phyloP scores from a whole-genome alignment of 768 basidiomycete genomes.

The Russula earlei region DNA sequence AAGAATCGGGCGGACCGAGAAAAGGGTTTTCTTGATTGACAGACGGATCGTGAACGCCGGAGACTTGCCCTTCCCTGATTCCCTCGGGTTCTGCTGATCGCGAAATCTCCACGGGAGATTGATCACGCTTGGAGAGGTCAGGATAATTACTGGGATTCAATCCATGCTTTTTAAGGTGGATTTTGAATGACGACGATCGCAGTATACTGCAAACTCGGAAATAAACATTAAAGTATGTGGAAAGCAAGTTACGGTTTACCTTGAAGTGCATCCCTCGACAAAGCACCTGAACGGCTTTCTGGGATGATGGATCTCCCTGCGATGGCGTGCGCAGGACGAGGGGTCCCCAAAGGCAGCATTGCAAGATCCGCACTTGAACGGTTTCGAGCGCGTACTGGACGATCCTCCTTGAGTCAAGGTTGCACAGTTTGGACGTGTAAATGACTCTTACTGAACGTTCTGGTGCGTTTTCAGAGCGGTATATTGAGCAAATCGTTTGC shows the following conservation, averaged over 20 bases:
- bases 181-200: conserved; percentile 47
- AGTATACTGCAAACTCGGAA: conserved; percentile 43
- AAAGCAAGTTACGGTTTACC: conserved; percentile 24
- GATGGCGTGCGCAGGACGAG: conserved; percentile 58
- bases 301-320: conserved; percentile 45
- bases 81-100: neutral
- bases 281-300: conserved; percentile 14
- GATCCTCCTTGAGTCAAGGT: neutral
- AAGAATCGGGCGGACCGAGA: neutral
- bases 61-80: neutral
- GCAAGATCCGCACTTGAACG: conserved; percentile 43
- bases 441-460: conserved; percentile 51
- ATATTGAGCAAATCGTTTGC: conserved; percentile 47
- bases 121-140: conserved; percentile 1
- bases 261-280: conserved; percentile 10
- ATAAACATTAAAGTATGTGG: neutral
- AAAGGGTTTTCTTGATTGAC: neutral
- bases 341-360: conserved; percentile 52
- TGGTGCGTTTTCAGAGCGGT: conserved; percentile 53
- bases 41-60: neutral
- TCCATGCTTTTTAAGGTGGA: conserved; percentile 44
- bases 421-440: neutral
- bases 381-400: conserved; percentile 21
- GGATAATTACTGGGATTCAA: conserved; percentile 22
- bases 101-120: neutral